phyloP scores from a whole-genome alignment of 78 protist species.

The Corallochytrium limacisporum region DNA sequence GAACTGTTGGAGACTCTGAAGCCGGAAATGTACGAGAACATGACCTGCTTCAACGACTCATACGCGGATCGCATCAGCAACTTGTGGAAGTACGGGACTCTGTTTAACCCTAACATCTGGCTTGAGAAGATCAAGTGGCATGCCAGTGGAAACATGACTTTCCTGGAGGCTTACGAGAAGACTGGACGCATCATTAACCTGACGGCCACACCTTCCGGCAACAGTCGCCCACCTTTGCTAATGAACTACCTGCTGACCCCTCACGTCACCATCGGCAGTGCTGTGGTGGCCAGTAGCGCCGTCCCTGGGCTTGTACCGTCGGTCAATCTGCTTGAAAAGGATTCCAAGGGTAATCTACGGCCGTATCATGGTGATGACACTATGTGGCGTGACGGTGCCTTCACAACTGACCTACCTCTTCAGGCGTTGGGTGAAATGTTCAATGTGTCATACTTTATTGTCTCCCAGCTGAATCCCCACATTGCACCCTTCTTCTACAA shows the following conservation, averaged over 20 bases:
- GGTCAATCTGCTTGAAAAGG: no score
- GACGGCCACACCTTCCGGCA: constrained; percentile 8
- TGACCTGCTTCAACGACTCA: background rate
- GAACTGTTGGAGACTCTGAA: constrained; percentile 1
- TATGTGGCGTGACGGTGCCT: no score
- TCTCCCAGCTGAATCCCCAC: constrained; percentile 37
- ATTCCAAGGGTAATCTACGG: no score
- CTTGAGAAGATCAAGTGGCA: background rate
- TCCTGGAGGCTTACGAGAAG: constrained; percentile 47
- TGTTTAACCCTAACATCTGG: background rate
- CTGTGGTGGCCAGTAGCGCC: constrained; percentile 25
- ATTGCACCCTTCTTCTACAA: constrained; percentile 13
- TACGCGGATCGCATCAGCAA: background rate
- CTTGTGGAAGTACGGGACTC: background rate
- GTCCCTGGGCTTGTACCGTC: no score
- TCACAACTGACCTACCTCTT: no score
- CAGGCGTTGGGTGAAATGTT: constrained; percentile 35
- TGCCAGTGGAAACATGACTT: background rate
- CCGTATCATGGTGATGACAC: no score
- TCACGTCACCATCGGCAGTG: constrained; percentile 20
- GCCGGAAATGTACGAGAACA: background rate
- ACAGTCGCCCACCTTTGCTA: constrained; percentile 17
- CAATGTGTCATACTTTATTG: constrained; percentile 36
- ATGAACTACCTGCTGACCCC: constrained; percentile 47
- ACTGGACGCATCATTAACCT: constrained; percentile 52